Percentiles rank a stretch among this genome's conserved stretches.
Evolutionary conservation across 2,329 filamentous ascomycete species (phyloP).

Genomic region (Nothomitra cinnamomea): DNA sequence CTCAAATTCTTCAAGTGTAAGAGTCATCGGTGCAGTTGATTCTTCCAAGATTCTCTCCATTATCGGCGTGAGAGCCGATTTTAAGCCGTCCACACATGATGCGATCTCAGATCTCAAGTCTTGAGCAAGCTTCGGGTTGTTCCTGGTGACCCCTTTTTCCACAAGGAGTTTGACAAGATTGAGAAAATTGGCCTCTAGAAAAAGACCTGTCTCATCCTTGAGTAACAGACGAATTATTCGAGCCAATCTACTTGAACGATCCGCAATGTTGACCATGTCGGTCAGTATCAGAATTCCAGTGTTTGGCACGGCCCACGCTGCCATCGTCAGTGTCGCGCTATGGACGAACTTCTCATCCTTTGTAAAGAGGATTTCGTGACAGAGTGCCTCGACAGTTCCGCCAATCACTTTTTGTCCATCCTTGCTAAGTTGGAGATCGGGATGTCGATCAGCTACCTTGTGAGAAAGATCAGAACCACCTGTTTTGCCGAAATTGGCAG

Average conservation of each 20-base stretch:
- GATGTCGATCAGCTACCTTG: constrained; percentile 14
- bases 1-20: constrained; percentile 11
- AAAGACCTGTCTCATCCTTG: constrained; percentile 12
- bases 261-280: constrained; percentile 13
- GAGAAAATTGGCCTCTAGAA: constrained; percentile 15
- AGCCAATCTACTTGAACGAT: constrained; percentile 10
- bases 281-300: constrained; percentile 14
- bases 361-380: constrained; percentile 17
- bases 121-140: constrained; percentile 14
- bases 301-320: constrained; percentile 16
- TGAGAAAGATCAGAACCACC: constrained; percentile 14
- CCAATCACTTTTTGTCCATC: constrained; percentile 12
- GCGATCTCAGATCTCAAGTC: constrained; percentile 11
- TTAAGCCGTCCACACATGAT: constrained; percentile 9
- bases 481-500: constrained; percentile 8
- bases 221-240: constrained; percentile 13
- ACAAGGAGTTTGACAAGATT: constrained; percentile 14
- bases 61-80: constrained; percentile 11
- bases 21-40: neutral
- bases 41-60: neutral
- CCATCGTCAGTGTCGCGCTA: constrained; percentile 13
- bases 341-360: constrained; percentile 12
- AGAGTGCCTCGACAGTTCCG: constrained; percentile 16
- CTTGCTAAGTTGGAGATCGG: constrained; percentile 13
- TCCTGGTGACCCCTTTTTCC: constrained; percentile 15